phyloP scores from a whole-genome alignment of 805 yeast species.

The Nakazawaea wickerhamii region DNA sequence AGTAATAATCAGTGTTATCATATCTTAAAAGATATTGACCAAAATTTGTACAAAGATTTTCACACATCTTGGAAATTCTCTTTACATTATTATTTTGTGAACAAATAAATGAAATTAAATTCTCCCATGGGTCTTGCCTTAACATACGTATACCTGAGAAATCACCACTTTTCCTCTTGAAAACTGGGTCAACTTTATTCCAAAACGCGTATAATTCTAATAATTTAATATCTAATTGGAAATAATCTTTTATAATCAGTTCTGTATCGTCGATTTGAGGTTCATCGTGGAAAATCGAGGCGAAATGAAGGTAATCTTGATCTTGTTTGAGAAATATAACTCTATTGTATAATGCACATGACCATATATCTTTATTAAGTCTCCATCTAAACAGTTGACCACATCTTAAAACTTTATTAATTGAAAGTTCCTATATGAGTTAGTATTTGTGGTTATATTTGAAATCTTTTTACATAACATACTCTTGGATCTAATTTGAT shows the following conservation, averaged over 20 bases:
- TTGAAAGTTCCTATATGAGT: conserved; percentile 40
- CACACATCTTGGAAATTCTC: conserved; percentile 90
- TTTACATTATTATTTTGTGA: conserved; percentile 95
- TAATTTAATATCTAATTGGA: conserved; percentile 58
- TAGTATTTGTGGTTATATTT: too few species aligned
- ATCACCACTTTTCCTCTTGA: conserved; percentile 28
- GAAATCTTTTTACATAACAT: background rate
- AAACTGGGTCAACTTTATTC: conserved; percentile 49
- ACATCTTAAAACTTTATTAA: conserved; percentile 66
- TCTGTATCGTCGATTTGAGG: conserved; percentile 27
- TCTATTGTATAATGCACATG: conserved; percentile 53
- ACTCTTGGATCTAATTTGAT: conserved; percentile 21
- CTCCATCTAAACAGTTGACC: conserved; percentile 88
- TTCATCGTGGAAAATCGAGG: conserved; percentile 30
- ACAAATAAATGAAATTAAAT: conserved; percentile 83
- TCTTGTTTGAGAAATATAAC: conserved; percentile 66
- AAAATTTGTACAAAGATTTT: conserved; percentile 61
- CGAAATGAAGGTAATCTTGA: conserved; percentile 43
- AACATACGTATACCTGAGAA: conserved; percentile 77
- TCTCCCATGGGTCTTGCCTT: conserved; percentile 97
- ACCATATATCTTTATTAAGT: conserved; percentile 56
- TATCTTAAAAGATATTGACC: conserved; percentile 46
- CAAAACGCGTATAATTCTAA: conserved; percentile 53
- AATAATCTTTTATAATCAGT: conserved; percentile 56
- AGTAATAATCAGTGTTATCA: conserved; percentile 48